Conservation (phyloP, 108 stramenopile species). For the Pseudonitzschia pungens region DNA sequence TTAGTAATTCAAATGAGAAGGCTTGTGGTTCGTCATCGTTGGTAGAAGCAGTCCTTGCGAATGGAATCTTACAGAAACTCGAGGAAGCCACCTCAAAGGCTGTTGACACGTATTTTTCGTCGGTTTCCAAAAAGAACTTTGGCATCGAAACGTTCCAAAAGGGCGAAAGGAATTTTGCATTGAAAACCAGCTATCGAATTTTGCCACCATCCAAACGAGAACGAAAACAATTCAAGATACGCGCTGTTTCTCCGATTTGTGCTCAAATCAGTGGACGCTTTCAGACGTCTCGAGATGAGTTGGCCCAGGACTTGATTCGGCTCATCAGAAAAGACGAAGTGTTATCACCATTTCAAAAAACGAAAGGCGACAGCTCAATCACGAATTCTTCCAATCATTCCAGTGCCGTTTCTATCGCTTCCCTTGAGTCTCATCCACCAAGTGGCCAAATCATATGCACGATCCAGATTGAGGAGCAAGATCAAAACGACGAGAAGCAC, state of each 20-base stretch:
- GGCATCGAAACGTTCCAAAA: background rate
- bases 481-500: background rate
- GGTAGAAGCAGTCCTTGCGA: background rate
- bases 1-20: background rate
- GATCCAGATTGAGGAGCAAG: background rate
- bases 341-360: background rate
- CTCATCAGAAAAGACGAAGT: constrained; percentile 25
- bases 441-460: constrained; percentile 37
- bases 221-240: constrained; percentile 7
- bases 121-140: constrained; percentile 3
- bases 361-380: background rate
- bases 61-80: background rate
- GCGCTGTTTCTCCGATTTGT: constrained; percentile 47
- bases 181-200: constrained; percentile 16
- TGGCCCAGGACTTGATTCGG: constrained; percentile 38
- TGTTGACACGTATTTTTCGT: constrained; percentile 7
- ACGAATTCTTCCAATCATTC: background rate
- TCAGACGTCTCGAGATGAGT: constrained; percentile 28
- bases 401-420: background rate
- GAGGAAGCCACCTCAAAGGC: constrained; percentile 3
- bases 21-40: background rate
- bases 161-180: background rate
- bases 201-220: constrained; percentile 21
- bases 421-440: constrained; percentile 12
- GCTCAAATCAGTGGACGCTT: constrained; percentile 57